Evolutionary conservation across 768 basidiomycete species (phyloP).

Genomic region (Lentinula sp.): DNA sequence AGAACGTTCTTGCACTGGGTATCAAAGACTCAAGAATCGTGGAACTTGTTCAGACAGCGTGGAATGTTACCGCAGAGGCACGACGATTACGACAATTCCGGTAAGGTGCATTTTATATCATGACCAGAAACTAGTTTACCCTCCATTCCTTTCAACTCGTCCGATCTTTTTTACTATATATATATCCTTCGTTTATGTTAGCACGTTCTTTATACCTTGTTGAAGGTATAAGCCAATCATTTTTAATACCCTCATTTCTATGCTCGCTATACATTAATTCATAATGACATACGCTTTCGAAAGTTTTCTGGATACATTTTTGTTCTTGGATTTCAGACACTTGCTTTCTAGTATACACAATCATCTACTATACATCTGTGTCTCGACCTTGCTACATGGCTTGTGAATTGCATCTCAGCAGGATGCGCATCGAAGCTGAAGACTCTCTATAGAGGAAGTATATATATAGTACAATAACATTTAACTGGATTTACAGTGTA

Average conservation of each 20-base stretch:
- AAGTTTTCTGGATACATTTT: background rate
- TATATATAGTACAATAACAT: too few relatives aligned
- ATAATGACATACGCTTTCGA: background rate
- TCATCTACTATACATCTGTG: too few relatives aligned
- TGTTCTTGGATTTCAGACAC: background rate
- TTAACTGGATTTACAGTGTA: too few relatives aligned
- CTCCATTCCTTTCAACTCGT: background rate
- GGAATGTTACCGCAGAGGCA: slow-evolving; percentile 75
- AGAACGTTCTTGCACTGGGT: slow-evolving; percentile 52
- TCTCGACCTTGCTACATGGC: too few relatives aligned
- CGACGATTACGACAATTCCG: slow-evolving; percentile 22
- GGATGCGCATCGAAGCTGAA: too few relatives aligned
- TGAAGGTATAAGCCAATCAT: background rate
- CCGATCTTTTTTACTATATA: background rate
- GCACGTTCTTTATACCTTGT: background rate
- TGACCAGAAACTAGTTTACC: too few relatives aligned
- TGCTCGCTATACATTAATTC: background rate
- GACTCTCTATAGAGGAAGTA: too few relatives aligned
- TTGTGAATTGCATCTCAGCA: too few relatives aligned
- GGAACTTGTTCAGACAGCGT: slow-evolving; percentile 50
- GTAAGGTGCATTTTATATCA: background rate
- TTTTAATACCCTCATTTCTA: background rate
- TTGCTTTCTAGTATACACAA: background rate
- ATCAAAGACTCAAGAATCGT: slow-evolving; percentile 38
- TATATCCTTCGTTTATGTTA: background rate